Base-by-base conservation (phyloP, 352 stramenopile species). In the Elongisporangium senticosum region DNA sequence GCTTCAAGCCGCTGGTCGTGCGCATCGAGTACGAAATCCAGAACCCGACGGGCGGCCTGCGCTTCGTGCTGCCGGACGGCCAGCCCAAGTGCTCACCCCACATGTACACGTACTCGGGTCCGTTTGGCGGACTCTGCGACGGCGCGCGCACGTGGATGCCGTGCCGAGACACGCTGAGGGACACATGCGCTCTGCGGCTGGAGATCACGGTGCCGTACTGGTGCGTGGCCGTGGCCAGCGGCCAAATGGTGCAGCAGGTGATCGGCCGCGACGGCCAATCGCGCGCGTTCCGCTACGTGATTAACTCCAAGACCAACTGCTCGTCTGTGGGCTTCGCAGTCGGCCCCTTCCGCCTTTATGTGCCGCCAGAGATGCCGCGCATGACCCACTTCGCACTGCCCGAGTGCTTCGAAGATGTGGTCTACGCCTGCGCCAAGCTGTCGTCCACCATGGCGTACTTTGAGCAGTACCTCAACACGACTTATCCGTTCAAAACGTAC, bases 71-170 rank as follows among this genome's bases (percentile, higher is more conserved):
- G 17, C 85, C 85, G 1, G 75, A 89, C 40, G 75, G 83, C 64
- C 77, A 89, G 47, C 77, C 85, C 14, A 86, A 85, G 61, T 73
- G 83, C 15, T 86, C 71, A 23, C 85, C 85, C 0, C 85, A 95
- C 51, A 91, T 95, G 85, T 95, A 95, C 74, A 90, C 85, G 58
- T 89, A 90, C 62, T 87, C 81, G 59, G 85, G 83, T 13, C 83
- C 83, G 11, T 93, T 93, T 60, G 85, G 85, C 1, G 85, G 83
- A 3, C 69, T 93, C 4, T 95, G 85, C 40, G 85, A 95, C 54
- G 85, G 85, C 22, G 85, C 85, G 23, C 79, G 85, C 40, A 89
- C 81, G 21, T 95, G 85, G 85, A 93, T 95, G 83, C 85, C 85
- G 2, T 95, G 83, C 49, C 70, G 85, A 26, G 85, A 95, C 49